Evolutionary conservation across 2,329 filamentous ascomycete genomes (phyloP).

Genomic region (Botrytis cinerea): DNA sequence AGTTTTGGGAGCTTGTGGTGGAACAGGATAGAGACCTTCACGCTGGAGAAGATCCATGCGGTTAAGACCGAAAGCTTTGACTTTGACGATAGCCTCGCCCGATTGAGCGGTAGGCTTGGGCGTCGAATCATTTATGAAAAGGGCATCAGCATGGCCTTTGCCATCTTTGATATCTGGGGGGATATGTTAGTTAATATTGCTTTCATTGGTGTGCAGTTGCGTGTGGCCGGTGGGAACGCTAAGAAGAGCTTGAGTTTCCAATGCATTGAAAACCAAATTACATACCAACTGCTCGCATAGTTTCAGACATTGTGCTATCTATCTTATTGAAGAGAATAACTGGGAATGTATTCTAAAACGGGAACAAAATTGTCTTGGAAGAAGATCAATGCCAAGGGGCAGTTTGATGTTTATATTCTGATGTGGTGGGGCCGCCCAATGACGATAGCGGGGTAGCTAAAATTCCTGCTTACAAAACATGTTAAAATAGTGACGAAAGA

Average conservation of each 20-base stretch:
- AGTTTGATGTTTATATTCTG: conserved; percentile 1
- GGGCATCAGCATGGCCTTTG: conserved; percentile 55
- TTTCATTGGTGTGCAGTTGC: neutral
- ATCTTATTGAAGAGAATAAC: neutral
- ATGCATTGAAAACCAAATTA: neutral
- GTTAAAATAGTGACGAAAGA: neutral
- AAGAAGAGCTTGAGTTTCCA: neutral
- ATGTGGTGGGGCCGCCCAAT: conserved; percentile 19
- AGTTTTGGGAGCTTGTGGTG: conserved; percentile 67
- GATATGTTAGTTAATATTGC: neutral
- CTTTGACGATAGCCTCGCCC: conserved; percentile 76
- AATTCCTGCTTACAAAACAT: conserved; percentile 23
- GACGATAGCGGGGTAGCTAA: conserved; percentile 29
- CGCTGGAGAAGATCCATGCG: conserved; percentile 82
- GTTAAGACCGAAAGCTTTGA: conserved; percentile 84
- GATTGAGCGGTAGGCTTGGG: conserved; percentile 53
- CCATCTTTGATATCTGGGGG: conserved; percentile 54
- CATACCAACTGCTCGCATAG: conserved; percentile 40
- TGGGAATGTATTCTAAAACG: neutral
- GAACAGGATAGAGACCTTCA: conserved; percentile 70
- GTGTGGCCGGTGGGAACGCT: neutral
- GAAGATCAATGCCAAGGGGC: neutral
- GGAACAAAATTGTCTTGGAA: neutral
- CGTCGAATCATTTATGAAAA: conserved; percentile 55
- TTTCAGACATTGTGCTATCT: conserved; percentile 31